Percentiles rank a stretch among this genome's conserved stretches.
These are phyloP conservation scores for Penicillium italicum DNA, from an alignment of 2,329 filamentous ascomycete species.

Conservation along the genomic window DNA sequence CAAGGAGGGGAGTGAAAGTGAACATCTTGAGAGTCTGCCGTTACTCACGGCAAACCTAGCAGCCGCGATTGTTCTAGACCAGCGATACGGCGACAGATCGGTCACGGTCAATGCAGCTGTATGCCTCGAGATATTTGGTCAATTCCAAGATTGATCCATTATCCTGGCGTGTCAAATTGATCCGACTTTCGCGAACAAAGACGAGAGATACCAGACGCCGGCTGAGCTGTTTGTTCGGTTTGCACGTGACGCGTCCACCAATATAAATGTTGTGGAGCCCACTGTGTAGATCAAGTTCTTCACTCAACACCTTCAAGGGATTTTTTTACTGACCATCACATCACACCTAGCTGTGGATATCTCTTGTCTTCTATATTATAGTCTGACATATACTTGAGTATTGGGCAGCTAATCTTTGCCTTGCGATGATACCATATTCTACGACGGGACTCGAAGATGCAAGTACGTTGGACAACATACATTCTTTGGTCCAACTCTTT, in stretches of 20 bases:
- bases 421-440: neutral
- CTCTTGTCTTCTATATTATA: neutral
- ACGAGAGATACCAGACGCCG: neutral
- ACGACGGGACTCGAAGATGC: neutral
- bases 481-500: neutral
- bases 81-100: neutral
- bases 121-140: neutral
- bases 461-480: neutral
- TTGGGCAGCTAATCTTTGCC: neutral
- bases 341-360: neutral
- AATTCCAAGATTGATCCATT: neutral
- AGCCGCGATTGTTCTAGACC: constrained; percentile 3
- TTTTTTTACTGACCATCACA: no score
- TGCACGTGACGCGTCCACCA: neutral
- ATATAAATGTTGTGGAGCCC: neutral
- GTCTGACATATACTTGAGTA: no score
- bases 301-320: neutral
- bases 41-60: constrained; percentile 11
- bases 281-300: neutral
- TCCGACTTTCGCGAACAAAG: neutral
- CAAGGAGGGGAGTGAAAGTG: constrained; percentile 87
- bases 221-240: constrained; percentile 1
- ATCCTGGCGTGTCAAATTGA: neutral
- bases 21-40: constrained; percentile 63
- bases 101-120: constrained; percentile 2